Percentiles rank a stretch among this genome's conserved stretches.
Conservation (phyloP, 768 basidiomycete species). For the Sarcodon sp. region DNA sequence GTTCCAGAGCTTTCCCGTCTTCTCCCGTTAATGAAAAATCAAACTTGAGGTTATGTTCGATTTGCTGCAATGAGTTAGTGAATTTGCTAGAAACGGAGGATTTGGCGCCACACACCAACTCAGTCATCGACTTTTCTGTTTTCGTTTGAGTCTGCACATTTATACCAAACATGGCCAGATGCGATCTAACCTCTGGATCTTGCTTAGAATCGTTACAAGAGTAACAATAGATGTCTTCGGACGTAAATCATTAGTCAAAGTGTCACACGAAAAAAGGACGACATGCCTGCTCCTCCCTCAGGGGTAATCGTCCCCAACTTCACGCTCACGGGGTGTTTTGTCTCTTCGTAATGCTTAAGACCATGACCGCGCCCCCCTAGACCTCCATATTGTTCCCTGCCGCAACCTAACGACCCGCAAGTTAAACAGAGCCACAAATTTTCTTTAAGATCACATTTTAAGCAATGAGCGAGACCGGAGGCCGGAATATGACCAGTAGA, state of each 20-base stretch:
- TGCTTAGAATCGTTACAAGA: constrained; percentile 71
- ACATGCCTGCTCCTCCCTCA: constrained; percentile 78
- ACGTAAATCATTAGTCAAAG: background rate
- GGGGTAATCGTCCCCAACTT: constrained; percentile 96
- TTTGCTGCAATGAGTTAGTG: constrained; percentile 46
- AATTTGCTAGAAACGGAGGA: background rate
- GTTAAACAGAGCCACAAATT: constrained; percentile 95
- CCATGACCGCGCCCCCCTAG: constrained; percentile 85
- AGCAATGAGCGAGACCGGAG: constrained; percentile 69
- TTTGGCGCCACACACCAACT: constrained; percentile 44
- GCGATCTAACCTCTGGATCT: constrained; percentile 61
- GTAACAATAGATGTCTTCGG: constrained; percentile 86
- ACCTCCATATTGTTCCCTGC: constrained; percentile 75
- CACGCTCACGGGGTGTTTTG: constrained; percentile 71
- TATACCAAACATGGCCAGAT: constrained; percentile 80
- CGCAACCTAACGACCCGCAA: constrained; percentile 86
- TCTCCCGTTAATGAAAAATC: constrained; percentile 87
- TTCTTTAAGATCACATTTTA: constrained; percentile 71
- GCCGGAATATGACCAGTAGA: constrained; percentile 33
- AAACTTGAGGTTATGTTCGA: constrained; percentile 91
- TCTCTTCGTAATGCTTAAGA: constrained; percentile 58
- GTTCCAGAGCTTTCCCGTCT: constrained; percentile 77
- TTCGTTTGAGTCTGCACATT: constrained; percentile 72
- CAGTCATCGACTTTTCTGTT: constrained; percentile 95
- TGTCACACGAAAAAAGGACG: background rate